phyloP scores from a whole-genome alignment of 129 eudicot species.

The Tagetes patula region DNA sequence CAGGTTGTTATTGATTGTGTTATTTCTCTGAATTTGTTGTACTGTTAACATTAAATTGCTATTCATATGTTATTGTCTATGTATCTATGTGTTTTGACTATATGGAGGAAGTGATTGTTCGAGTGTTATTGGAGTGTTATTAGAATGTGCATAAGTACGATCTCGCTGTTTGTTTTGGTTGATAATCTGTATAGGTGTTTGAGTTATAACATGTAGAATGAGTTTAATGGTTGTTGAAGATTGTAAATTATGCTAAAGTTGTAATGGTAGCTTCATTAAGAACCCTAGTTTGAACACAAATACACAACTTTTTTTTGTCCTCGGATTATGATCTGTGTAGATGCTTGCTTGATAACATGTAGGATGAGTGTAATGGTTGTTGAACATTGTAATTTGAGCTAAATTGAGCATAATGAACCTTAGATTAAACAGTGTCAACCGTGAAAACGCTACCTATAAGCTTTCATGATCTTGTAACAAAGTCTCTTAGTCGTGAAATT shows the following conservation, averaged over 20 bases:
- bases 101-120: background rate
- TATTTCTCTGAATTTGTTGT: slow-evolving; percentile 3
- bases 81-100: background rate
- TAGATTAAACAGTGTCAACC: background rate
- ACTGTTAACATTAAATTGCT: background rate
- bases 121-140: background rate
- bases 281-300: no score
- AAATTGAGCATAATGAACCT: slow-evolving; percentile 5
- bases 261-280: no score
- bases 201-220: background rate
- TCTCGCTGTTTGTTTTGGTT: background rate
- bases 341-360: background rate
- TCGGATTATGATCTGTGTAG: background rate
- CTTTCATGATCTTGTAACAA: slow-evolving; percentile 10
- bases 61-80: background rate
- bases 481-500: background rate
- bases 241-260: background rate
- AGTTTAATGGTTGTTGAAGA: background rate
- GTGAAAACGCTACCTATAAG: background rate
- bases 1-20: background rate
- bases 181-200: background rate
- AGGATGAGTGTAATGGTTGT: background rate
- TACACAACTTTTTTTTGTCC: no score
- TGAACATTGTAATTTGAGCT: background rate
- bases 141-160: background rate